phyloP scores from a whole-genome alignment of 345 rosid species.

The Geranium brycei region DNA sequence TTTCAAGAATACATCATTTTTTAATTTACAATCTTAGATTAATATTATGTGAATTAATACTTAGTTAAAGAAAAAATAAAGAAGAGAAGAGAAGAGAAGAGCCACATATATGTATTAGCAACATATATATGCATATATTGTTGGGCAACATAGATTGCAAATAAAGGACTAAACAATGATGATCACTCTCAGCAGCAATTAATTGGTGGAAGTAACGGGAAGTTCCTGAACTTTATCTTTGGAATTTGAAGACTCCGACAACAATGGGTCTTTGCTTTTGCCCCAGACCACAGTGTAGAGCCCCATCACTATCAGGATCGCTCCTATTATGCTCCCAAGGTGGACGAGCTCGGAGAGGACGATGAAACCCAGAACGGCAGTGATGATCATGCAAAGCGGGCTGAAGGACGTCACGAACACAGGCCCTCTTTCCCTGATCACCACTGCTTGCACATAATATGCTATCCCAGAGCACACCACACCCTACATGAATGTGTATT shows the following conservation, averaged over 20 bases:
- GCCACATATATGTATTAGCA: no score
- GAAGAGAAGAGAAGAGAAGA: no score
- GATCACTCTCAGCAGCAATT: no score
- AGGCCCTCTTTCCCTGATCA: background rate
- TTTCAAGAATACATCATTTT: no score
- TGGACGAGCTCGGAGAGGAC: constrained; percentile 46
- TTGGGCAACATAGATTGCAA: no score
- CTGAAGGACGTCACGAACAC: constrained; percentile 1
- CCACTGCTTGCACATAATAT: constrained; percentile 1
- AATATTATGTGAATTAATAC: no score
- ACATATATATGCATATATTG: no score
- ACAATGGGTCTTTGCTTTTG: constrained; percentile 40
- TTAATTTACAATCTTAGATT: no score
- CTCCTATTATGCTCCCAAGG: constrained; percentile 69
- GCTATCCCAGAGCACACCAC: constrained; percentile 1
- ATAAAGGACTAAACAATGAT: no score
- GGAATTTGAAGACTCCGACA: background rate
- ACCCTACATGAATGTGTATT: background rate
- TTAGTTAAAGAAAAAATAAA: no score
- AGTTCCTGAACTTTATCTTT: constrained; percentile 10
- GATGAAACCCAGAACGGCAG: constrained; percentile 22
- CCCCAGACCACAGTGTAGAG: constrained; percentile 75
- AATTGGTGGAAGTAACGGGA: no score
- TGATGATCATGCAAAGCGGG: constrained; percentile 3
- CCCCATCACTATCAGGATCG: constrained; percentile 52